phyloP scores from a whole-genome alignment of 768 basidiomycete genomes.

The Amanita molliuscula region DNA sequence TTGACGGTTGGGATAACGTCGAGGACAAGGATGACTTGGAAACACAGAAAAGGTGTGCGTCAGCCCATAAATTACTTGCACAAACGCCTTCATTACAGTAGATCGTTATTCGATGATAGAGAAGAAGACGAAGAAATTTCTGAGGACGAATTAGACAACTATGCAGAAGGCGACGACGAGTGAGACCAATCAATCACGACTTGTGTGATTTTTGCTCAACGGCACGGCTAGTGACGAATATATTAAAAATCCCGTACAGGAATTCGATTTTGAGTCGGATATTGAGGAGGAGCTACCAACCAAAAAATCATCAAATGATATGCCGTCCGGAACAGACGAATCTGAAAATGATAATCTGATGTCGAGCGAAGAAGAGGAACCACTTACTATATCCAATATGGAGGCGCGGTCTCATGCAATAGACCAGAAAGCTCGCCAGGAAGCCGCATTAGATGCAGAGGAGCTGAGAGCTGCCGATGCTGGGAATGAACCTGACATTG shows the following conservation, averaged over 20 bases:
- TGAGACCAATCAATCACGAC: conserved; percentile 10
- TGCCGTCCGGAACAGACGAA: conserved; percentile 37
- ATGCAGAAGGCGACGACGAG: conserved; percentile 39
- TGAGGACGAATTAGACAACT: conserved; percentile 38
- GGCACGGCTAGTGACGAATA: conserved; percentile 33
- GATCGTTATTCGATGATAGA: conserved; percentile 36
- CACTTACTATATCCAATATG: conserved; percentile 71
- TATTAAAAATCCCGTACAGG: conserved; percentile 39
- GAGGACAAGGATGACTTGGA: conserved; percentile 37
- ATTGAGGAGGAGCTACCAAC: conserved; percentile 33
- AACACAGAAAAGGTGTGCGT: conserved; percentile 18
- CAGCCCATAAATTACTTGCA: conserved; percentile 1
- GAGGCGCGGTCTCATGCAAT: conserved; percentile 71
- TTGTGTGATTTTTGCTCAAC: neutral
- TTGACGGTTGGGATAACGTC: conserved; percentile 56
- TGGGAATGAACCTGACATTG: conserved; percentile 29
- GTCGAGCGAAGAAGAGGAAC: conserved; percentile 35
- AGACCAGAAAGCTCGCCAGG: conserved; percentile 54
- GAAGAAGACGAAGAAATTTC: conserved; percentile 27
- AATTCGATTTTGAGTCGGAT: conserved; percentile 57
- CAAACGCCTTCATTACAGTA: conserved; percentile 13
- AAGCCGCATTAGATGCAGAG: conserved; percentile 59
- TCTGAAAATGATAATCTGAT: conserved; percentile 28
- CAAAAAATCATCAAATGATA: conserved; percentile 38
- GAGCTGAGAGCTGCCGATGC: conserved; percentile 50